These are phyloP conservation scores for Trichosporon coremiiforme DNA, from an alignment of 1,284 basidiomycete genomes.

Conservation along the genomic window DNA sequence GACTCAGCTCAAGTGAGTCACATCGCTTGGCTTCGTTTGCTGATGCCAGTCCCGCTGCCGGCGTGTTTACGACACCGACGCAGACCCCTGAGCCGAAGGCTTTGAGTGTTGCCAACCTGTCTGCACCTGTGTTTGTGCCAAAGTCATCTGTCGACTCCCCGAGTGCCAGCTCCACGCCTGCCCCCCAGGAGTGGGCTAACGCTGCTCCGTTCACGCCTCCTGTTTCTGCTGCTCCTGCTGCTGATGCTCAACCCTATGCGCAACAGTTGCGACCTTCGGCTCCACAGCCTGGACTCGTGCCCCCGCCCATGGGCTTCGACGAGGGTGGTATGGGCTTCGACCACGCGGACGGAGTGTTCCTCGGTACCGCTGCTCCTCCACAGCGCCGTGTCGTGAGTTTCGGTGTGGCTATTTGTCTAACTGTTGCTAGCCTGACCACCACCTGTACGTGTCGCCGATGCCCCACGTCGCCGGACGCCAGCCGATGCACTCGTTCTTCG, in stretches of 20 bases:
- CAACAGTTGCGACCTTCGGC: neutral
- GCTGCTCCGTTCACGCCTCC: conserved; percentile 28
- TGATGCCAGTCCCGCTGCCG: conserved; percentile 1
- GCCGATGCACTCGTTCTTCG: conserved; percentile 63
- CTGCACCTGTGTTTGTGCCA: conserved; percentile 81
- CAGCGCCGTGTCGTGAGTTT: conserved; percentile 68
- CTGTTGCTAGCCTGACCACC: conserved; percentile 75
- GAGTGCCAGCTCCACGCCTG: neutral
- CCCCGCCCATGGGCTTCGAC: neutral
- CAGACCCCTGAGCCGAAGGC: conserved; percentile 57
- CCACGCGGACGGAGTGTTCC: conserved; percentile 58
- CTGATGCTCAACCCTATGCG: conserved; percentile 7
- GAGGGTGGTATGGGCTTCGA: conserved; percentile 34
- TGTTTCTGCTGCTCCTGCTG: neutral
- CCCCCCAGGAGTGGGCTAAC: conserved; percentile 27
- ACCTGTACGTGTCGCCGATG: conserved; percentile 74
- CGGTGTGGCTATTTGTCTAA: neutral
- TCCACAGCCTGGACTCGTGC: neutral
- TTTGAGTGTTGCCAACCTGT: conserved; percentile 39
- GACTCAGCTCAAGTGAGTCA: conserved; percentile 27
- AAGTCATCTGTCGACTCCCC: conserved; percentile 58
- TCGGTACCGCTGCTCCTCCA: conserved; percentile 56
- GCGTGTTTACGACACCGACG: conserved; percentile 5
- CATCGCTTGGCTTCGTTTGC: neutral
- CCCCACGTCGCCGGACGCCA: conserved; percentile 61